These are phyloP conservation scores for Eutypa lata DNA, from an alignment of 2,329 filamentous ascomycete species.

Conservation along the genomic window DNA sequence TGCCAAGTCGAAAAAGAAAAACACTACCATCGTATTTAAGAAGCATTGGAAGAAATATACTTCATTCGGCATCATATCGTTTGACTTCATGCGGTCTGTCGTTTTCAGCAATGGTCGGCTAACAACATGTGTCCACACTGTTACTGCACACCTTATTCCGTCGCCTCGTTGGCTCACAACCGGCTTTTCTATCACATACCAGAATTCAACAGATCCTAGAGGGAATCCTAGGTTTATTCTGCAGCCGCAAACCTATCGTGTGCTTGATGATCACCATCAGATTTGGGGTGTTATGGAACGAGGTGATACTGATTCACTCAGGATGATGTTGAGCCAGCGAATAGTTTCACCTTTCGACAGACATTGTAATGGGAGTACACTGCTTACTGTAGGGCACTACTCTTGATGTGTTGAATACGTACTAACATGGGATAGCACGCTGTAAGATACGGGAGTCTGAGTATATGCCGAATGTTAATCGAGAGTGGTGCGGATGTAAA, in stretches of 20 bases:
- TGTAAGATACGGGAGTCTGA: not conserved
- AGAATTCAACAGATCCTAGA: constrained; percentile 7
- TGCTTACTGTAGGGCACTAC: constrained; percentile 6
- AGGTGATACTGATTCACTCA: not conserved
- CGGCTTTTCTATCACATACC: constrained; percentile 10
- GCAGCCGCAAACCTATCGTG: constrained; percentile 2
- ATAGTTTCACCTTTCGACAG: constrained; percentile 8
- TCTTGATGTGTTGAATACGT: no score
- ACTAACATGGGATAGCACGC: constrained; percentile 5
- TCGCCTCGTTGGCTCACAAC: constrained; percentile 10
- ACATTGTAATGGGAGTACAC: accelerated
- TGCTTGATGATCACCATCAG: constrained; percentile 4
- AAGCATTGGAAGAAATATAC: no score
- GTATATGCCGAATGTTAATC: constrained; percentile 10
- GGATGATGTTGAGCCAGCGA: constrained; percentile 7
- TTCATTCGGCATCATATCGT: not conserved
- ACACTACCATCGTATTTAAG: no score
- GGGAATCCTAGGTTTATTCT: constrained; percentile 2
- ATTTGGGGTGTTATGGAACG: not conserved
- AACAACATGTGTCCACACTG: constrained; percentile 3
- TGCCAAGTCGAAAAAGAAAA: no score
- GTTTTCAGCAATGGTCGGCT: not conserved
- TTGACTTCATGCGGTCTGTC: constrained; percentile 3
- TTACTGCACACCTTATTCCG: constrained; percentile 8
- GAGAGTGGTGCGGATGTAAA: constrained; percentile 14